Evolutionary conservation across 805 yeast genomes (phyloP).

Genomic region (Saccharomycopsis capsularis): DNA sequence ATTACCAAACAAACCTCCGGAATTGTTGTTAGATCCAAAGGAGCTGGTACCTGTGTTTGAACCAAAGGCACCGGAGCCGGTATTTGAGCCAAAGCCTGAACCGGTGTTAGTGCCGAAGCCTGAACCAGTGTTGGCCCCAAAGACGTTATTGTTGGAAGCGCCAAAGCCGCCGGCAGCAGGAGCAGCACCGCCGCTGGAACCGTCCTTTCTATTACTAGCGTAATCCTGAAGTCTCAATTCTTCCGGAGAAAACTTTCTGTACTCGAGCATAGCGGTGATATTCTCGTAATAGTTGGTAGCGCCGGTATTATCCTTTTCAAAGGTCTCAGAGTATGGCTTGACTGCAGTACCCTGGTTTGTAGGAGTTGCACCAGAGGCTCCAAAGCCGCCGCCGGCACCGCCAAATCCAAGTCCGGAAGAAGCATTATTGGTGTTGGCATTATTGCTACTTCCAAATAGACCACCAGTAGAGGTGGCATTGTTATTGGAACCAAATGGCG

Average conservation of each 20-base stretch:
- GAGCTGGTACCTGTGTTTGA: conserved; percentile 12
- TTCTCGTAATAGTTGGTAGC: conserved; percentile 59
- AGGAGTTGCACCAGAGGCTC: conserved; percentile 18
- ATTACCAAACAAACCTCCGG: conserved; percentile 37
- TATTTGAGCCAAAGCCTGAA: conserved; percentile 13
- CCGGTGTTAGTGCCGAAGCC: conserved; percentile 20
- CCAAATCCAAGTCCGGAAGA: conserved; percentile 27
- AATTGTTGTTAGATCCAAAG: conserved; percentile 7
- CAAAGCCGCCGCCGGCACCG: conserved; percentile 24
- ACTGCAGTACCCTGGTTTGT: conserved; percentile 54
- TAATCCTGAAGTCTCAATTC: conserved; percentile 89
- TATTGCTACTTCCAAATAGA: conserved; percentile 19
- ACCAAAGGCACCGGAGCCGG: conserved; percentile 19
- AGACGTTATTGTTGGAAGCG: conserved; percentile 8
- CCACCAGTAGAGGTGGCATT: conserved; percentile 22
- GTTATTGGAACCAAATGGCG: conserved; percentile 26
- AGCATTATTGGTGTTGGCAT: conserved; percentile 21
- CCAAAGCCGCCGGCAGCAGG: conserved; percentile 27
- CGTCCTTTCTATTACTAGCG: conserved; percentile 54
- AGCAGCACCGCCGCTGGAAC: conserved; percentile 25
- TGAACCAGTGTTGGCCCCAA: conserved; percentile 25
- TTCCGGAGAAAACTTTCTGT: conserved; percentile 71
- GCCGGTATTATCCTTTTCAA: conserved; percentile 63
- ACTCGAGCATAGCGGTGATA: conserved; percentile 87
- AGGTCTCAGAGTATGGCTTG: conserved; percentile 60